Conservation (phyloP, 306 rosid species). For the Myrica gale region DNA sequence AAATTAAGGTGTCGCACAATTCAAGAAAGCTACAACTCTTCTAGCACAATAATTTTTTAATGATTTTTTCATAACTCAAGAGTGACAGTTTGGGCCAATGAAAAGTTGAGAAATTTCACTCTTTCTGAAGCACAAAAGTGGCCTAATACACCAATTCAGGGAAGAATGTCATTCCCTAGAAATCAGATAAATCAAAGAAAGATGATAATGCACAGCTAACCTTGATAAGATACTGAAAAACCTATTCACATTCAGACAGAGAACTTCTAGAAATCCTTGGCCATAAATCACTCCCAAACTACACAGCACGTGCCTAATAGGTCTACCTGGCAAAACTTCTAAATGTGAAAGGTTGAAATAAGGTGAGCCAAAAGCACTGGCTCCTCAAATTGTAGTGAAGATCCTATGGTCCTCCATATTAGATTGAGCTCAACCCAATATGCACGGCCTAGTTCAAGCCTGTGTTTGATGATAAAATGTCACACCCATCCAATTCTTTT, state of each 20-base stretch:
- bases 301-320: neutral
- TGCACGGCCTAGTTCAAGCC: neutral
- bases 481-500: neutral
- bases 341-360: neutral
- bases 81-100: neutral
- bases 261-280: neutral
- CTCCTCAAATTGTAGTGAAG: neutral
- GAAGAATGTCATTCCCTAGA: neutral
- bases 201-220: neutral
- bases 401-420: neutral
- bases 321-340: neutral
- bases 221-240: neutral
- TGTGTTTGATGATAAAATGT: neutral
- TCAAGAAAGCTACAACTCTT: slow-evolving; percentile 2
- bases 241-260: neutral
- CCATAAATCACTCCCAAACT: slow-evolving; percentile 1
- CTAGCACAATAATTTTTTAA: neutral
- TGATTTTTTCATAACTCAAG: neutral
- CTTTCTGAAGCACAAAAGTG: no score
- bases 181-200: neutral
- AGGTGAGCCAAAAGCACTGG: neutral
- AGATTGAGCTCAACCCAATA: neutral
- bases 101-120: neutral
- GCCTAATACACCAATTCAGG: neutral
- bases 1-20: neutral